A percentile compares a stretch with the other conserved stretches of the same genome.
These are phyloP conservation scores for Filobasidium uniguttulatum DNA, from an alignment of 1,284 basidiomycete species.

Conservation along the genomic window DNA sequence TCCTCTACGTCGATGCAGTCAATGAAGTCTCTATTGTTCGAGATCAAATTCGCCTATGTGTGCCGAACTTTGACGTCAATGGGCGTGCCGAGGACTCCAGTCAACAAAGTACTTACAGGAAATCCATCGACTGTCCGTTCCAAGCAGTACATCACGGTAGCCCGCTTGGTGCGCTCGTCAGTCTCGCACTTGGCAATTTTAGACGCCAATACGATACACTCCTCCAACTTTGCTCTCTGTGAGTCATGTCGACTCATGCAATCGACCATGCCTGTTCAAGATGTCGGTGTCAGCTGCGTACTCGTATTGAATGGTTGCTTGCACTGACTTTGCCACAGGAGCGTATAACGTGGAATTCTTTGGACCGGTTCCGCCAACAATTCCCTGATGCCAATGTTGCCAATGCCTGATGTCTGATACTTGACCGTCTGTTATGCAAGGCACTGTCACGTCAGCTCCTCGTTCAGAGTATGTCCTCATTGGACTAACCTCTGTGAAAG, in stretches of 20 bases:
- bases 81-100: background rate
- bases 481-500: conserved; percentile 64
- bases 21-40: conserved; percentile 71
- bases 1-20: conserved; percentile 94
- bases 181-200: conserved; percentile 85
- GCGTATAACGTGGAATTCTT: conserved; percentile 86
- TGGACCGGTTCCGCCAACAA: conserved; percentile 99
- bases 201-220: conserved; percentile 74
- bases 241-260: conserved; percentile 62
- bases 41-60: conserved; percentile 58
- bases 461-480: too few relatives aligned
- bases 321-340: conserved; percentile 61
- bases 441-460: too few relatives aligned
- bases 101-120: conserved; percentile 46
- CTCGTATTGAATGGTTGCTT: conserved; percentile 8
- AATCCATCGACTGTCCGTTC: conserved; percentile 77
- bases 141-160: conserved; percentile 77
- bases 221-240: conserved; percentile 66
- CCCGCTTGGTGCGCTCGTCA: conserved; percentile 78
- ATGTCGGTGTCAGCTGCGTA: conserved; percentile 7
- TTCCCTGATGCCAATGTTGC: conserved; percentile 80
- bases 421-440: conserved; percentile 61
- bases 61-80: conserved; percentile 6
- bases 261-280: conserved; percentile 55
- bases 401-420: conserved; percentile 65